Percentiles rank a stretch among this genome's conserved stretches.
Conservation (phyloP, 2,329 filamentous ascomycete genomes). For the Colletotrichum somersetense region DNA sequence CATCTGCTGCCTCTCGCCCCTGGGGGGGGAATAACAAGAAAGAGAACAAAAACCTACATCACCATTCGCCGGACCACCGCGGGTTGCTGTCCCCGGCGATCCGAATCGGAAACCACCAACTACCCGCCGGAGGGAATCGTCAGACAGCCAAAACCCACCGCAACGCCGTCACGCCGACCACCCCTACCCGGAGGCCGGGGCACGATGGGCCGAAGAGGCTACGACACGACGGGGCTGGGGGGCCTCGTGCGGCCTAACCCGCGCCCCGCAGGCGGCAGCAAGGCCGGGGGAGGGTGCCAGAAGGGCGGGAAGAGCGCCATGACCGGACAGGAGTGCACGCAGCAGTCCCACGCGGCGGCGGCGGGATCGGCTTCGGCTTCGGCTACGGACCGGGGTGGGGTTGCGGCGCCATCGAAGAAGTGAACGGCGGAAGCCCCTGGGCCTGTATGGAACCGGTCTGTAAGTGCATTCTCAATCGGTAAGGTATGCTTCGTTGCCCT, state of each 20-base stretch:
- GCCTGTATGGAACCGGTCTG: background rate
- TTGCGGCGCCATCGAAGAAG: conserved; percentile 8
- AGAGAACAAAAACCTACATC: background rate
- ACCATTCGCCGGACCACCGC: background rate
- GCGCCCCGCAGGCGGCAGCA: conserved; percentile 2
- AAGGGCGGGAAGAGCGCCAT: background rate
- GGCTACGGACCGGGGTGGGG: conserved; percentile 3
- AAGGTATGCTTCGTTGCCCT: background rate
- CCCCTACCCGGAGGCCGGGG: background rate
- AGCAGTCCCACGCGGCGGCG: background rate
- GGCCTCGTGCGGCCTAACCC: background rate
- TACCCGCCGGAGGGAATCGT: background rate
- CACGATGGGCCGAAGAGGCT: conserved; percentile 41
- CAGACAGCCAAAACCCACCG: background rate
- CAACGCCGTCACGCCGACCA: background rate
- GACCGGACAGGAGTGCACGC: background rate
- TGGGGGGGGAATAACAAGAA: background rate
- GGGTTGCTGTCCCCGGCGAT: background rate
- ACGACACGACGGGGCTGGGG: conserved; percentile 32
- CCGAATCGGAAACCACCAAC: background rate
- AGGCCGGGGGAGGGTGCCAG: background rate
- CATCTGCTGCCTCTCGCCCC: background rate
- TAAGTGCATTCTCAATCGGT: background rate
- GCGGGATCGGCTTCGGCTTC: conserved; percentile 13
- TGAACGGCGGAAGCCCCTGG: background rate